Percentiles rank a stretch among this genome's conserved stretches.
Conservation (phyloP, 139 green algal genomes). For the Pseudopediastrum boryanum region DNA sequence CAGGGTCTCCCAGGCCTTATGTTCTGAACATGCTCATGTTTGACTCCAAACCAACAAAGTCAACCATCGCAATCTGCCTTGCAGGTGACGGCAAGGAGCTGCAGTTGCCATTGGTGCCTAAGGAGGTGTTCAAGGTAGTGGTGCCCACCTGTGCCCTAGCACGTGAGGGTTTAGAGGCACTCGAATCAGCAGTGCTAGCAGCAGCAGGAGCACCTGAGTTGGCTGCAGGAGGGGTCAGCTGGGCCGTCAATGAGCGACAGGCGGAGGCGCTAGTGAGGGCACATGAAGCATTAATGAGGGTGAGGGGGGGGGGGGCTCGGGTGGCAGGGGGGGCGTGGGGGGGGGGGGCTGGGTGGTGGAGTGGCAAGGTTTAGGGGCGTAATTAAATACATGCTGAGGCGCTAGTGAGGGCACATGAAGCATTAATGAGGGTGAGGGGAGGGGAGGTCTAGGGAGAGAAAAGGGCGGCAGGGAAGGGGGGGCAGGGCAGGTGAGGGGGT, state of each 20-base stretch:
- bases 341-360: background rate
- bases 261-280: slow-evolving; percentile 82
- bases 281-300: slow-evolving; percentile 59
- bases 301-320: slow-evolving; percentile 12
- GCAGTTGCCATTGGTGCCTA: slow-evolving; percentile 30
- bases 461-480: background rate
- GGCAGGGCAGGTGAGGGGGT: background rate
- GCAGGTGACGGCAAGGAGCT: slow-evolving; percentile 28
- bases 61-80: background rate
- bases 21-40: too few relatives aligned
- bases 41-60: too few relatives aligned
- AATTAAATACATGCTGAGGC: slow-evolving; percentile 93
- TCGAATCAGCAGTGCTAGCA: slow-evolving; percentile 52
- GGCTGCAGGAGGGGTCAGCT: slow-evolving; percentile 72
- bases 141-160: slow-evolving; percentile 72
- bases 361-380: too few relatives aligned
- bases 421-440: slow-evolving; percentile 49
- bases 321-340: background rate
- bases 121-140: slow-evolving; percentile 38
- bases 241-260: slow-evolving; percentile 93
- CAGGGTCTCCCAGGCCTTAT: too few relatives aligned
- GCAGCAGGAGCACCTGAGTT: slow-evolving; percentile 49
- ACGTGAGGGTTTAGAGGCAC: slow-evolving; percentile 62
- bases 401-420: slow-evolving; percentile 70
- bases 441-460: background rate